Base-by-base conservation (phyloP, 2,329 filamentous ascomycete species). In the Hymenoscyphus infarciens region DNA sequence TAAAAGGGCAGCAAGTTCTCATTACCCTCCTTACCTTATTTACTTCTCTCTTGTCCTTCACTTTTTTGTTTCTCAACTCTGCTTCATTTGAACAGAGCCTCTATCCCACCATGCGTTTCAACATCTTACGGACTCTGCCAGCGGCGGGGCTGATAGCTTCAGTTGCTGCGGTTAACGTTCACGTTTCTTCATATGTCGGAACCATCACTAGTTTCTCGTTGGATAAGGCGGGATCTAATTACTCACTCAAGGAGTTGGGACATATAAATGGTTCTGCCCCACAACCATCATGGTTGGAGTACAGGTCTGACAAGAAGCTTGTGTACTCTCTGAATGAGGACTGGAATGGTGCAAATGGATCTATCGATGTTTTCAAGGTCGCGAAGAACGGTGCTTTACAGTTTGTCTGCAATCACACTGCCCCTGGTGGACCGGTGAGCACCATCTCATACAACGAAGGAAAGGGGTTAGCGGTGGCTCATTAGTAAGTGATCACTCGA, bases 361-460 rank as follows among this genome's bases (percentile, higher is more conserved):
- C 64, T 19, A 63, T 72, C 35, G 42, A 66, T 1, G 61, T 67
- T 2, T 71, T 65, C 61, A 68, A 68, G 33, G 75, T 49, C 19
- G 19, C n/a, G 13, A 49, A 49, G 2, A 49, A 49, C n/a, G 42
- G 80, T 2, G 73, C 66, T 1, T 71, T 84, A 62, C 72, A 72
- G 16, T 70, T 71, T 61, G 68, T 82, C 15, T 73, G 75, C 74
- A 38, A 64, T 67, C 39, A 80, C 75, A 5, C 66, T 73, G 61
- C 81, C 8, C 79, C 83, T 31, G 39, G 39, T 27, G 68, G 70
- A 3, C 65, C 69, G 1, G 71, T 72, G 13, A 79, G 75, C 64
- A 74, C 76, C 22, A 74, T 75, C 3, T 62, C 79, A 15, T 83
- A 79, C 64, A 81, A 81, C 56, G 65, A 73, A 3, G 71, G 73